Percentiles rank a stretch among this genome's conserved stretches.
phyloP scores from a whole-genome alignment of 1,139 yeast species.

The Pichia sp. region DNA sequence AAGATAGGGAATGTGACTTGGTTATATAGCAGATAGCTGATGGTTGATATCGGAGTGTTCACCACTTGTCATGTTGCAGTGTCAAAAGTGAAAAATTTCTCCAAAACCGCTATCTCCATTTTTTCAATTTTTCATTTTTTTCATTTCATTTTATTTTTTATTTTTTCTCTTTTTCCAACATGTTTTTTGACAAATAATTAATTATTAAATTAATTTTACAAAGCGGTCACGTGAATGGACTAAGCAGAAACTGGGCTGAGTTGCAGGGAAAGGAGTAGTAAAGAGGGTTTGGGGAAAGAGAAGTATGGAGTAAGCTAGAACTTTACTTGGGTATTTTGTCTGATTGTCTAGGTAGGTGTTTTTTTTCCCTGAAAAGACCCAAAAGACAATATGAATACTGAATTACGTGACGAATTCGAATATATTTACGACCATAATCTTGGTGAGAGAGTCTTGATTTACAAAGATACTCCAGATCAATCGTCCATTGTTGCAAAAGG shows the following conservation, averaged over 20 bases:
- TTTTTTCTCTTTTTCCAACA: no score
- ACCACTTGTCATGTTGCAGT: not conserved
- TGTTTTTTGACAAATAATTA: no score
- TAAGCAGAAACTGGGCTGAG: not conserved
- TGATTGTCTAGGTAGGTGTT: not conserved
- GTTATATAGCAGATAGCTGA: not conserved
- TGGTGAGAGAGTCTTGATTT: not conserved
- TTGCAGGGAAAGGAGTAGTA: not conserved
- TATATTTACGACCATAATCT: not conserved
- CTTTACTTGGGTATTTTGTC: no score
- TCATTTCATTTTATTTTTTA: no score
- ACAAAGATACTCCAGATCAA: not conserved
- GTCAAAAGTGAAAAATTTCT: not conserved
- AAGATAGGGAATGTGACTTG: not conserved
- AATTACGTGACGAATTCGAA: not conserved
- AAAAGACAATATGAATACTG: not conserved
- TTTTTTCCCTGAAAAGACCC: not conserved
- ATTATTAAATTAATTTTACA: no score
- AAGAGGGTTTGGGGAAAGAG: no score
- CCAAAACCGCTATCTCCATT: conserved; percentile 8
- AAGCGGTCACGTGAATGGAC: not conserved
- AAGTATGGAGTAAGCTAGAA: no score
- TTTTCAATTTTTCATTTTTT: not conserved
- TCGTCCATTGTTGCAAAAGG: not conserved
- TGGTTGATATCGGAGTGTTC: not conserved